Evolutionary conservation across 345 rosid genomes (phyloP).

Genomic region (Populus pruinosa): DNA sequence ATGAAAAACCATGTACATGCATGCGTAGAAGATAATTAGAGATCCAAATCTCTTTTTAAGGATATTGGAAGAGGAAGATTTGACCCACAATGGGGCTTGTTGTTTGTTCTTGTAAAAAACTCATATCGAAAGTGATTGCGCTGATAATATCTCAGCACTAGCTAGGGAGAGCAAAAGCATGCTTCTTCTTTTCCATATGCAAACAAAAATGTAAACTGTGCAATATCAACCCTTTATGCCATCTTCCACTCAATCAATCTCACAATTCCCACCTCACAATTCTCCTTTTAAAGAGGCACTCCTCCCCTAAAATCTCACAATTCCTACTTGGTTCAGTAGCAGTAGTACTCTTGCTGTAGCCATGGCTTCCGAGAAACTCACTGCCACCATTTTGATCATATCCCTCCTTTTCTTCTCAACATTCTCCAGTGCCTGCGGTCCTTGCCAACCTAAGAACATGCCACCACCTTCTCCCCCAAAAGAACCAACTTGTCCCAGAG

Average conservation of each 20-base stretch:
- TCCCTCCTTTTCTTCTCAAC: constrained; percentile 33
- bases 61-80: neutral
- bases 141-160: neutral
- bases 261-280: constrained; percentile 36
- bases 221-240: constrained; percentile 22
- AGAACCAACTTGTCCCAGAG: constrained; percentile 32
- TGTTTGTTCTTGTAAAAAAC: no score
- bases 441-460: constrained; percentile 21
- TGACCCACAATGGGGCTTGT: neutral
- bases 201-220: constrained; percentile 30
- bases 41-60: no score
- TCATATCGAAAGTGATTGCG: no score
- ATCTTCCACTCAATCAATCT: constrained; percentile 39
- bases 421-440: constrained; percentile 27
- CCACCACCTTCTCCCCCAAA: neutral
- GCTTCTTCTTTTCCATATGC: constrained; percentile 9
- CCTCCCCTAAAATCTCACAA: neutral
- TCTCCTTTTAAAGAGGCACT: constrained; percentile 22
- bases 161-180: neutral
- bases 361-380: constrained; percentile 42
- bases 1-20: no score
- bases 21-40: no score
- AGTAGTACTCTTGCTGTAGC: neutral
- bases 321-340: neutral
- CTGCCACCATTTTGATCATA: constrained; percentile 24